Evolutionary conservation across 192 early-diverging fungal species (phyloP).

Genomic region (Backusella mclennaniae): DNA sequence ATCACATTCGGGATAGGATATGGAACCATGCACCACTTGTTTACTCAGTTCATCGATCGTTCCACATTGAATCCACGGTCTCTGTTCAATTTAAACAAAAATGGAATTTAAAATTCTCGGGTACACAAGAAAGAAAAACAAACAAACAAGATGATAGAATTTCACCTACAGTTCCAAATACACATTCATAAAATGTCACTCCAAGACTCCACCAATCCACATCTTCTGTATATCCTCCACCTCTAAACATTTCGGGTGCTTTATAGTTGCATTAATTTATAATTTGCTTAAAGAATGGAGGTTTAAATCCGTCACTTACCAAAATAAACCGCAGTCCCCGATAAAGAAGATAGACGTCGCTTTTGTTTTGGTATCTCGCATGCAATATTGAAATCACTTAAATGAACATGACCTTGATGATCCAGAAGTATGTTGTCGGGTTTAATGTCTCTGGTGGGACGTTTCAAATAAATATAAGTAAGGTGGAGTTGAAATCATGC

Average conservation of each 20-base stretch:
- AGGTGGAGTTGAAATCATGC: not conserved
- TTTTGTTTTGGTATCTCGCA: conserved; percentile 55
- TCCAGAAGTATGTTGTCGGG: conserved; percentile 88
- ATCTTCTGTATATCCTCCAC: conserved; percentile 71
- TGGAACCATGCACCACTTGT: conserved; percentile 61
- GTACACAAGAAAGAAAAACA: not conserved
- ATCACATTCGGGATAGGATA: conserved; percentile 58
- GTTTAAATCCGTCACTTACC: conserved; percentile 25
- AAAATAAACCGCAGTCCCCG: conserved; percentile 94
- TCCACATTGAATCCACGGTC: conserved; percentile 64
- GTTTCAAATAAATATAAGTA: not conserved
- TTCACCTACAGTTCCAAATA: conserved; percentile 64
- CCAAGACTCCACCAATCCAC: conserved; percentile 98
- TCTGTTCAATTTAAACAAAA: conserved; percentile 14
- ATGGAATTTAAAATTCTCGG: not conserved
- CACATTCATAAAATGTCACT: conserved; percentile 84
- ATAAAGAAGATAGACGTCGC: conserved; percentile 72
- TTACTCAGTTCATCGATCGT: conserved; percentile 56
- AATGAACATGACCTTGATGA: conserved; percentile 78
- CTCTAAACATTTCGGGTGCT: conserved; percentile 71
- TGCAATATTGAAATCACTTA: conserved; percentile 98
- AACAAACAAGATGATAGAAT: not conserved
- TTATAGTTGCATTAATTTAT: not conserved
- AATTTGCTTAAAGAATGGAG: not conserved
- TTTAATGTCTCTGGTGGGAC: conserved; percentile 72